Percentiles rank a stretch among this genome's conserved stretches.
phyloP scores from a whole-genome alignment of 1,284 basidiomycete genomes.

The Sporisorium graminicola region DNA sequence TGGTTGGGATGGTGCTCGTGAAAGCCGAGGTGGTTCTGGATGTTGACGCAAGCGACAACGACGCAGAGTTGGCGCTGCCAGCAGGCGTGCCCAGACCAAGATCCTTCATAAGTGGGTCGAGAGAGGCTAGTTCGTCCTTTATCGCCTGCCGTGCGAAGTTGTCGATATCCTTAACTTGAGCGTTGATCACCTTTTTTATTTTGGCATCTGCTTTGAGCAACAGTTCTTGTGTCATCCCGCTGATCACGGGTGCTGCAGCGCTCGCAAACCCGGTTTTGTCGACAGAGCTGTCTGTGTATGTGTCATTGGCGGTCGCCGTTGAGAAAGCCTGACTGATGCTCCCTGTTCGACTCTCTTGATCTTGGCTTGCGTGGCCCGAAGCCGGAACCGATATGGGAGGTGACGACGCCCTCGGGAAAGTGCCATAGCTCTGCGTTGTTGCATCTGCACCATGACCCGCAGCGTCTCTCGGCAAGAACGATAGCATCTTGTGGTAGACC shows the following conservation, averaged over 20 bases:
- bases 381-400: constrained; percentile 18
- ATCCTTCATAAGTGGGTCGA: constrained; percentile 51
- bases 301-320: background rate
- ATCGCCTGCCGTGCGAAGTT: constrained; percentile 50
- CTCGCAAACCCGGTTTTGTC: background rate
- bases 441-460: background rate
- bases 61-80: background rate
- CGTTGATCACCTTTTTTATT: constrained; percentile 51
- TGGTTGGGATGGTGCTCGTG: background rate
- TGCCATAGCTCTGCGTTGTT: background rate
- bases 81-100: constrained; percentile 18
- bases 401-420: constrained; percentile 14
- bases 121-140: constrained; percentile 52
- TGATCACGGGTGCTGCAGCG: constrained; percentile 13
- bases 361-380: constrained; percentile 11
- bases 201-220: constrained; percentile 58
- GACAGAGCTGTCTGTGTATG: background rate
- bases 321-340: constrained; percentile 31
- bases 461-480: constrained; percentile 32
- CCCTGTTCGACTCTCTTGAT: constrained; percentile 14
- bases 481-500: constrained; percentile 58
- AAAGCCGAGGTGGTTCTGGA: background rate
- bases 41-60: background rate
- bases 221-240: constrained; percentile 42
- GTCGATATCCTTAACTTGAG: constrained; percentile 58